Percentiles rank a stretch among this genome's conserved stretches.
phyloP scores from a whole-genome alignment of 768 basidiomycete genomes.

The Lyophyllum shimeji region DNA sequence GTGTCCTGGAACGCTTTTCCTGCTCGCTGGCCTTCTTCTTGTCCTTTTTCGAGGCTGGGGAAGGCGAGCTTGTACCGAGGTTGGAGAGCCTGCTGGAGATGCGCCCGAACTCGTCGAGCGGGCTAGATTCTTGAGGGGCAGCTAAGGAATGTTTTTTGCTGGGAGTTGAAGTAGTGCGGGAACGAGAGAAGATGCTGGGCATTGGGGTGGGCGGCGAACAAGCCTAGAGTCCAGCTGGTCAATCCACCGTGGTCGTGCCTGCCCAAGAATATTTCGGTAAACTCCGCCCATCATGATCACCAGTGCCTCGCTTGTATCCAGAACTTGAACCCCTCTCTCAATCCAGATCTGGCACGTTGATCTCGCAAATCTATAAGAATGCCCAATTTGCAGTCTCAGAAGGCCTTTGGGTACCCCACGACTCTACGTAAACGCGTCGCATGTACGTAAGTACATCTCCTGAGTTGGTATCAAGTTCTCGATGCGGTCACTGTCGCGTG shows the following conservation, averaged over 20 bases:
- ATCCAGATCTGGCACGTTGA: neutral
- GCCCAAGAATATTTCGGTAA: constrained; percentile 11
- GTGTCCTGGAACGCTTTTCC: constrained; percentile 40
- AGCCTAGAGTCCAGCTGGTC: constrained; percentile 17
- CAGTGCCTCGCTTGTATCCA: neutral
- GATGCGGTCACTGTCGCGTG: neutral
- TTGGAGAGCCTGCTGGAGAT: constrained; percentile 46
- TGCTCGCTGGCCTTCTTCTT: constrained; percentile 46
- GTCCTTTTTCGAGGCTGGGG: constrained; percentile 47
- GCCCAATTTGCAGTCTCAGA: too few relatives aligned
- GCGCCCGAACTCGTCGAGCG: constrained; percentile 67
- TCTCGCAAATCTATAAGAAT: neutral
- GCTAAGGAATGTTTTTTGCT: constrained; percentile 35
- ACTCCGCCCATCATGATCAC: constrained; percentile 6
- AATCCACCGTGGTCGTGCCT: constrained; percentile 11
- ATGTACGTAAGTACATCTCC: neutral
- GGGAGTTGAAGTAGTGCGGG: constrained; percentile 61
- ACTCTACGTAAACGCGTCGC: neutral
- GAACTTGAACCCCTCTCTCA: neutral
- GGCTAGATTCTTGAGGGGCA: constrained; percentile 24
- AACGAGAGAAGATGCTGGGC: constrained; percentile 75
- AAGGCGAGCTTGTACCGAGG: constrained; percentile 24
- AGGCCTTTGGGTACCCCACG: too few relatives aligned
- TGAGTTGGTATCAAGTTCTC: neutral
- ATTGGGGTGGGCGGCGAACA: constrained; percentile 45